Evolutionary conservation across 164 flowering plant species (phyloP).

Genomic region (Euptelea pleiosperma): DNA sequence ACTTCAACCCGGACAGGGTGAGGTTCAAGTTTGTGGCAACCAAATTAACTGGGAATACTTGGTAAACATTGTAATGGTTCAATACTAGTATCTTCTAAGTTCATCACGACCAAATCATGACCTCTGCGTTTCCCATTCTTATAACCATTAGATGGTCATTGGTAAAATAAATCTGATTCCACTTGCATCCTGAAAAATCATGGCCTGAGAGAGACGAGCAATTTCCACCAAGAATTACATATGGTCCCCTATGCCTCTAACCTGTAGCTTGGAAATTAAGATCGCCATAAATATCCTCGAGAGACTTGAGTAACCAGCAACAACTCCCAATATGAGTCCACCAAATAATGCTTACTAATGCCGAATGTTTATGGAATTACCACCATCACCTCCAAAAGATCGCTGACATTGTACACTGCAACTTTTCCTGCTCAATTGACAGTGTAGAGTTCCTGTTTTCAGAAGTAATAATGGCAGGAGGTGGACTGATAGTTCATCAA

Average conservation of each 20-base stretch:
- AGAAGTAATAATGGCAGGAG: conserved; percentile 29
- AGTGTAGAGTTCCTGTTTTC: conserved; percentile 37
- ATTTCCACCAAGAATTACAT: conserved; percentile 48
- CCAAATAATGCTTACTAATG: conserved; percentile 51
- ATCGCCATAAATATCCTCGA: conserved; percentile 26
- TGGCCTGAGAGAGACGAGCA: conserved; percentile 36
- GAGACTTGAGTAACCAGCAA: conserved; percentile 40
- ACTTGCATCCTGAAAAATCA: conserved; percentile 38
- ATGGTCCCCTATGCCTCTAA: conserved; percentile 34
- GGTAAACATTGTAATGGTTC: conserved; percentile 38
- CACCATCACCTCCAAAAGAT: conserved; percentile 23
- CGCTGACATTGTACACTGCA: conserved; percentile 30
- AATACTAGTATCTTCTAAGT: conserved; percentile 33
- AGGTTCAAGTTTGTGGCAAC: conserved; percentile 49
- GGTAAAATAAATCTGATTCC: conserved; percentile 46
- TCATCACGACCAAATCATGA: conserved; percentile 47
- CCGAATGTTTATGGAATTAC: conserved; percentile 20
- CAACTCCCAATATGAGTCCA: conserved; percentile 33
- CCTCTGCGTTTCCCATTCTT: conserved; percentile 33
- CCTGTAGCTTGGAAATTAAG: conserved; percentile 34
- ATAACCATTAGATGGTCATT: conserved; percentile 48
- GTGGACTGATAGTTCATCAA: too few relatives aligned
- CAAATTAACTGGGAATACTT: conserved; percentile 15
- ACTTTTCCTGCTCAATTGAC: conserved; percentile 34
- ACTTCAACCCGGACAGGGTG: conserved; percentile 37